Conservation (phyloP, 2,329 filamentous ascomycete genomes). For the Colletotrichum navitas region DNA sequence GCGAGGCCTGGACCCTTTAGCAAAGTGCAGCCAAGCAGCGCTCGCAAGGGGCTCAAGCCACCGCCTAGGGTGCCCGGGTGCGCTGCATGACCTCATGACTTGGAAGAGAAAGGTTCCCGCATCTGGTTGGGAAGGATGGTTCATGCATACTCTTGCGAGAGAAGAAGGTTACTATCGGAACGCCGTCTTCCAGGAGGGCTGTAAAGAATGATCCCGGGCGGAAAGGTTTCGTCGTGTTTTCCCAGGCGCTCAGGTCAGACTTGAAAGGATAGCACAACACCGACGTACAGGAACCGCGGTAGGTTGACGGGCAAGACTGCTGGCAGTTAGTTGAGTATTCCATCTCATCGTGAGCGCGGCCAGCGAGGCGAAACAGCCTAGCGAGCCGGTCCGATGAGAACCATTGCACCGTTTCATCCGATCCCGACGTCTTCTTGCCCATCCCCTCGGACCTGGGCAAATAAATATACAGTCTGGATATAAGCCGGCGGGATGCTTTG, state of each 20-base stretch:
- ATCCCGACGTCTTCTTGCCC: background rate
- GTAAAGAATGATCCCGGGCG: slow-evolving; percentile 16
- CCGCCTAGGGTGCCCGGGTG: background rate
- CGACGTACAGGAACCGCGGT: slow-evolving; percentile 3
- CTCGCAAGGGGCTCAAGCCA: background rate
- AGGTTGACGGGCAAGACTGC: background rate
- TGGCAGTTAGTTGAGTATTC: background rate
- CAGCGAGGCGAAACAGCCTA: background rate
- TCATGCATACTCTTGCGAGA: slow-evolving; percentile 20
- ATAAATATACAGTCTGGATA: background rate
- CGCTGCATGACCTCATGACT: slow-evolving; percentile 14
- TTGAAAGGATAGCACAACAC: slow-evolving; percentile 14
- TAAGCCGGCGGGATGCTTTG: background rate
- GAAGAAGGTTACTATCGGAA: slow-evolving; percentile 13
- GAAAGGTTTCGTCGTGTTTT: slow-evolving; percentile 32
- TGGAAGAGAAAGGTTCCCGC: background rate
- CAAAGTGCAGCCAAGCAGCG: background rate
- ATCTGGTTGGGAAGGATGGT: slow-evolving; percentile 8
- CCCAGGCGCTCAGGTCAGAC: slow-evolving; percentile 30
- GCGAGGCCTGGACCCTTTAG: too few species aligned
- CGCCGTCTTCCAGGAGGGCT: slow-evolving; percentile 25
- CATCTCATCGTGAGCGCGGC: background rate
- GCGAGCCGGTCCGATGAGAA: background rate
- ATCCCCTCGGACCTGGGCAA: background rate
- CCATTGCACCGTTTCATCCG: slow-evolving; percentile 11